Evolutionary conservation across 176 grass and related monocot genomes (phyloP), one percentile per base, ranked within the genome.

Genomic region (Cenchrus americanus): DNA sequence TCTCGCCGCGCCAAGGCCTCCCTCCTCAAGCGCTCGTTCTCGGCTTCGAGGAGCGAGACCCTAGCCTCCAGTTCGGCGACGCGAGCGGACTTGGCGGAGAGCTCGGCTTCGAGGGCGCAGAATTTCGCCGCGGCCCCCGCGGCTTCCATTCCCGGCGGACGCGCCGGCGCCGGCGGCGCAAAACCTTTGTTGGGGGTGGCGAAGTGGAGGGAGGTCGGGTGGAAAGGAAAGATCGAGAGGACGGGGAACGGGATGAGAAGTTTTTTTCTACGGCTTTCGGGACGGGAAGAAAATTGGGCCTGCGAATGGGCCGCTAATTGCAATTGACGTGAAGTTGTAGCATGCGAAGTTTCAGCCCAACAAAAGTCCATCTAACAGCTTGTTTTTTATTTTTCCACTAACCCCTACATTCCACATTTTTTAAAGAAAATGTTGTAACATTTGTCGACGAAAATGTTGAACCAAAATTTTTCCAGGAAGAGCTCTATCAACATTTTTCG

Each of bases 21-120:
- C 34, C 34, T 37, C 79, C 64, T 86, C 59, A 90, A 77, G 14
- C 62, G 24, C 27, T 74, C n/a, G 76, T 92, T 85, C 59, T 91
- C 90, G 30, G 73, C 10, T 58, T 94, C 86, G 52, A 94, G 87
- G 41, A 23, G 22, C 6, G 73, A 82, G 37, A 91, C 57, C 76
- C 80, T 75, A 6, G 69, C 83, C 66, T 92, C 83, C 24, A 89
- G 68, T 42, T 89, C 83, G 19, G 79, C 75, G 22, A 94, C 63
- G n/a, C 88, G 73, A 64, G 83, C 73, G 0, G 26, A 60, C 15
- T 80, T 87, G 42, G 82, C 73, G 2, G 58, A 54, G 41, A 87
- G 40, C 37, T 90, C 92, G 5, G 73, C 74, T 37, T 86, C 49
- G 18, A 94, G 73, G 26, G 57, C n/a, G 4, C 75, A 14, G 46